These are phyloP conservation scores for Rehmannia glutinosa DNA, from an alignment of 257 asterid species.

Conservation along the genomic window DNA sequence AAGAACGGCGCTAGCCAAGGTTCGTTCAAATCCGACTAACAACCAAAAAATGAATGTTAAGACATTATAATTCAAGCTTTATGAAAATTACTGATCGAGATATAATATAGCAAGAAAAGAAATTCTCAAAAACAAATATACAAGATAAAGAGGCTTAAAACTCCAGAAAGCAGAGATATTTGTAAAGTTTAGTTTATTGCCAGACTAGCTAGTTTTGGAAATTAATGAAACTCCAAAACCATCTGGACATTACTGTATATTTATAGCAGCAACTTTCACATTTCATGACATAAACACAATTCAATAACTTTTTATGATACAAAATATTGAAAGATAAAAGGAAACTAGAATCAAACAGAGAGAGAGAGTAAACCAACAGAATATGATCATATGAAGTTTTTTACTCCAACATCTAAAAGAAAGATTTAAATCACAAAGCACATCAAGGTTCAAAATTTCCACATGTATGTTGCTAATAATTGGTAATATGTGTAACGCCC, in stretches of 20 bases:
- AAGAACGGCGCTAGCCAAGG: slow-evolving; percentile 26
- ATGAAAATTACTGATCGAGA: no score
- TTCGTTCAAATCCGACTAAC: slow-evolving; percentile 29
- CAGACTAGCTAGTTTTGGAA: not conserved
- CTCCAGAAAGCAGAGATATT: no score
- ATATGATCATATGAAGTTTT: slow-evolving; percentile 7
- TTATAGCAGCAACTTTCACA: not conserved
- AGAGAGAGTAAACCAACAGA: not conserved
- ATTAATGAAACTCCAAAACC: slow-evolving; percentile 1
- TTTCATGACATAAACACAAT: not conserved
- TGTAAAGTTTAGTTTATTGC: no score
- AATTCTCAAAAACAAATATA: no score
- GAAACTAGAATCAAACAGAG: not conserved
- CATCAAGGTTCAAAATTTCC: no score
- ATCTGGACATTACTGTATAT: not conserved
- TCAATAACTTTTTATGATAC: not conserved
- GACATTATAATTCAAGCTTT: no score
- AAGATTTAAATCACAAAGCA: not conserved
- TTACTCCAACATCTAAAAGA: not conserved
- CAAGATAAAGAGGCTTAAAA: no score
- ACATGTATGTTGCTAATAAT: no score
- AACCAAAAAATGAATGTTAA: no score
- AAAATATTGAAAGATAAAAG: not conserved
- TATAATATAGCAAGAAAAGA: no score
- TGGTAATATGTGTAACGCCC: no score